Conservation (phyloP, 495 filamentous ascomycete genomes). For the Aspergillus diversus region DNA sequence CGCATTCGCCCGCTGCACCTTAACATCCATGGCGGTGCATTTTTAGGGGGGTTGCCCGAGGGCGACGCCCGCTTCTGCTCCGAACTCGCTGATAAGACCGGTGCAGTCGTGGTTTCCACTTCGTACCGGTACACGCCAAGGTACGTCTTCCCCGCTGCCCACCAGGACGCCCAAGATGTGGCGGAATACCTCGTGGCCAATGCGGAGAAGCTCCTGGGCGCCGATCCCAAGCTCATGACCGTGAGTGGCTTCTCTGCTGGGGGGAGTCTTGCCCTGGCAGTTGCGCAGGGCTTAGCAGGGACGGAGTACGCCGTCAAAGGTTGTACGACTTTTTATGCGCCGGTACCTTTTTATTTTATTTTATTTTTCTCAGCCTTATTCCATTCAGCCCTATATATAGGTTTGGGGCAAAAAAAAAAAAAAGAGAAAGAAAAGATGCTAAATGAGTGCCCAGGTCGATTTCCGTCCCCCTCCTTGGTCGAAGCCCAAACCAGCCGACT, state of each 20-base stretch:
- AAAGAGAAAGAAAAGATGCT: neutral
- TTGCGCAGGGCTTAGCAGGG: conserved; percentile 15
- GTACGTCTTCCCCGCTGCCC: conserved; percentile 12
- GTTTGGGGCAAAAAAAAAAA: neutral
- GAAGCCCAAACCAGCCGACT: conserved; percentile 12
- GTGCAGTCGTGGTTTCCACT: conserved; percentile 17
- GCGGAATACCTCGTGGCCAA: conserved; percentile 5
- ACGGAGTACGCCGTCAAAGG: conserved; percentile 11
- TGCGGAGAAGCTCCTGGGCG: conserved; percentile 9
- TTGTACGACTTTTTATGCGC: neutral
- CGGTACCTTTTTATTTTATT: conserved; percentile 3
- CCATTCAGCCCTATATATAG: too few species aligned
- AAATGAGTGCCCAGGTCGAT: conserved; percentile 9
- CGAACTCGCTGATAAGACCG: conserved; percentile 9
- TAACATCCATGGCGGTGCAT: conserved; percentile 20
- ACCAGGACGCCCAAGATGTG: conserved; percentile 19
- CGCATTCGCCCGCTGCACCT: conserved; percentile 13
- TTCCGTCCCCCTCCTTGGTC: conserved; percentile 13
- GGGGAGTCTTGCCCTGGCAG: conserved; percentile 11
- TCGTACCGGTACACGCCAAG: conserved; percentile 11
- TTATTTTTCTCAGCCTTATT: neutral
- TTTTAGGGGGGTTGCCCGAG: conserved; percentile 19
- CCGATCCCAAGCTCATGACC: conserved; percentile 6
- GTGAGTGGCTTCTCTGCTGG: conserved; percentile 20
- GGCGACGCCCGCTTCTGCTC: conserved; percentile 16